Base-by-base conservation (phyloP, 164 flowering plant genomes). In the Echeveria elegans region DNA sequence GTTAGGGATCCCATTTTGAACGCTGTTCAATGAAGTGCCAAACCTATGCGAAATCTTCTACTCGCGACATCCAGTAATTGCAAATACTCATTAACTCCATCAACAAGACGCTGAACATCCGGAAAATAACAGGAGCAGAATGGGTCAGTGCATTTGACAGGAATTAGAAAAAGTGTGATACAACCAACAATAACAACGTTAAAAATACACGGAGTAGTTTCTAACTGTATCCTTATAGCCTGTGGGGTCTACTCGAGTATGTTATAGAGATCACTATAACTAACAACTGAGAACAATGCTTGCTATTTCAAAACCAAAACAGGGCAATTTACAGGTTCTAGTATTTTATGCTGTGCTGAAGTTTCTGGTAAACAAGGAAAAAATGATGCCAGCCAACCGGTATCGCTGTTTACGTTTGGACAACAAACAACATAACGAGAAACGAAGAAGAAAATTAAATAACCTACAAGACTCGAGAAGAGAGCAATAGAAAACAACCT, bases 11-110 rank as follows among this genome's bases (percentile, higher is more conserved):
- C 18, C 19, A 2, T 1, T 19, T 62, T 62, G 12, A 62, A 31
- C 5, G 36, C 38, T 61, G 23, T 56, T 21, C 32, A 48, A 43
- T 38, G 43, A 38, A 52, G 11, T 77, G 76, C 69, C 63, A 68
- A 36, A 78, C 80, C 30, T 74, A 79, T 21, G 86, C 79, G 72
- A 76, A 81, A 53, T 85, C 86, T 76, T 81, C 70, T 79, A 77
- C 97, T 85, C 31, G 90, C 83, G 62, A 88, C 96, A 80, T 88
- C 90, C 75, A 95, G 74, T 64, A 95, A 78, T 80, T 95, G 98
- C 82, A 95, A 68, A 78, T 92, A 92, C 81, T 95, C 97, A 45
- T 92, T 97, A 3, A 97, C 97, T 67, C 99, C 97, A 77, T 92
- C 99, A 70, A 92, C 79, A 45, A 95, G 87, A 65, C 88, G 77